Base-by-base conservation (phyloP, 148 eudicot species). In the Persicaria tinctoria region DNA sequence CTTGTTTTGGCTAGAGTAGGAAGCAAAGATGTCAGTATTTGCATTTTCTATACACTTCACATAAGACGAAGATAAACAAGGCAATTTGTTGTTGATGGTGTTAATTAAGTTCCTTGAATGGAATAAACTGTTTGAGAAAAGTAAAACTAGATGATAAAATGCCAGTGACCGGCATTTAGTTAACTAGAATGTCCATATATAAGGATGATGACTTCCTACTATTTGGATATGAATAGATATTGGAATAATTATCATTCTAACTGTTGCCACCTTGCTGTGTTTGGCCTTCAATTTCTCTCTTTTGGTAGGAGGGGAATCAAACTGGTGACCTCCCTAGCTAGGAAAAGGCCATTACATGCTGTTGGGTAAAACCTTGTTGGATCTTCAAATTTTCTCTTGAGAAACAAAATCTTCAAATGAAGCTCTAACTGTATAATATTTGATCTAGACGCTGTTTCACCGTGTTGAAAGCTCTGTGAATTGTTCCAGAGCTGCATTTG, bases 321-420 rank as follows among this genome's bases (percentile, higher is more conserved):
- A 59, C 66, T 23, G 11, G 11, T 59, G 66, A 23, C 66, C 12
- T 53, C 56, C 56, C n/a, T 53, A 12, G 13, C n/a, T 53, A 12
- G 13, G 56, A 32, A 32, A 32, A 53, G 55, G 17, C 17, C 63
- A 18, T 10, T 57, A 17, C 63, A 18, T 57, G 16, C 32, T 0
- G 68, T 32, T 32, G 68, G 44, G 45, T 63, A 63, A n/a, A 63
- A 63, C 5, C 68, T 27, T 18, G 63, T 57, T 57, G 27, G 68
- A 12, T 12, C 44, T 59, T 59, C 11, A 59, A 23, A 14, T 14
- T 14, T 9, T 59, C 66, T 59, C 6, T 8, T 59, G 41, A 20
- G 41, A 20, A 59, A 23, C 66, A 8, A 59, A 59, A 59, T 27
- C 68, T 27, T 63, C 16, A 8, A 10, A 8, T 27, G 45, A 62